These are phyloP conservation scores for Whalleya microplaca DNA, from an alignment of 2,329 filamentous ascomycete genomes.

Conservation along the genomic window DNA sequence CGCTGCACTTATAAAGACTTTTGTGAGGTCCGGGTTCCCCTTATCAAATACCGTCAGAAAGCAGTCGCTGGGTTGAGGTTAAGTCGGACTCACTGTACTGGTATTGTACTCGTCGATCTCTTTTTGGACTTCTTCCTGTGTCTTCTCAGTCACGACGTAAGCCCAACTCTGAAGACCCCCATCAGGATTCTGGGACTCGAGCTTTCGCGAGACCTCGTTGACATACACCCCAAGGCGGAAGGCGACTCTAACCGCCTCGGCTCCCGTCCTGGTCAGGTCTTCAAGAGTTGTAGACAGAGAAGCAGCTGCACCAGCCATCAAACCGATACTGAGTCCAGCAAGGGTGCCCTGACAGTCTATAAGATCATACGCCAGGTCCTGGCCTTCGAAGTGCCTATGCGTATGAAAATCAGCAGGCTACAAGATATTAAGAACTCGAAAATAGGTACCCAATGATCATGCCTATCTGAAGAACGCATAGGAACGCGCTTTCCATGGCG, in stretches of 20 bases:
- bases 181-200: conserved; percentile 41
- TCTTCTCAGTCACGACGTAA: conserved; percentile 43
- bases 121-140: conserved; percentile 36
- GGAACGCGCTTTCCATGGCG: conserved; percentile 49
- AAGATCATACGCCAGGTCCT: too few species aligned
- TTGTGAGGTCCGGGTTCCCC: conserved; percentile 35
- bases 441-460: conserved; percentile 48
- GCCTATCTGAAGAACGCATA: conserved; percentile 45
- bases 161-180: conserved; percentile 43
- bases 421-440: conserved; percentile 10
- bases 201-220: conserved; percentile 44
- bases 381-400: conserved; percentile 35
- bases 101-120: conserved; percentile 43
- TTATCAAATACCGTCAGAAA: neutral
- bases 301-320: conserved; percentile 47
- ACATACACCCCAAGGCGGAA: conserved; percentile 52
- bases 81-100: conserved; percentile 15
- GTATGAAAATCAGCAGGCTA: neutral
- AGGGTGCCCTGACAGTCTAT: conserved; percentile 24
- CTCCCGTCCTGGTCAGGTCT: conserved; percentile 46
- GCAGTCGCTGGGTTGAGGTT: neutral
- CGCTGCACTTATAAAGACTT: conserved; percentile 46
- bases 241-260: conserved; percentile 45
- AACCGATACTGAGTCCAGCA: conserved; percentile 48
- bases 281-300: conserved; percentile 43